Evolutionary conservation across 768 basidiomycete species (phyloP), one percentile per base, ranked within the genome.

Genomic region (Daedaleopsis nitida): DNA sequence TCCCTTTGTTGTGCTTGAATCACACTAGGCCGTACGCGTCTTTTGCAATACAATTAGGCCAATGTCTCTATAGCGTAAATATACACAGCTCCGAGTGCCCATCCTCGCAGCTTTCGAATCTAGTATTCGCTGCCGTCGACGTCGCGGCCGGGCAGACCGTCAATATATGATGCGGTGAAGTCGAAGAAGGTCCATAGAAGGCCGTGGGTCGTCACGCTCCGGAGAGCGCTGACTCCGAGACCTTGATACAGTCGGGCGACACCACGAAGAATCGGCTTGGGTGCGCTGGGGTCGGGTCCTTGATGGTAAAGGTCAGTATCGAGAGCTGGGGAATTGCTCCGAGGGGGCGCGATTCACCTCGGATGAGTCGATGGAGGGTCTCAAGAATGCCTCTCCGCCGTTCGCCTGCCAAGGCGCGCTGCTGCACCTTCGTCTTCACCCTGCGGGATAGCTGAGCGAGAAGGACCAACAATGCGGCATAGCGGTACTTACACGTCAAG

Each of bases 361-460:
- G 83, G 54, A 96, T 82, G 19, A 97, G 81, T 24, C 94, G 86
- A 64, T 78, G 77, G 38, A 95, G 76, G 13, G 95, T 96, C 71
- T 88, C 88, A 67, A 80, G 79, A 34, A 88, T 80, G 54, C 88
- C 83, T 57, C 92, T 86, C 63, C 87, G 86, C 54, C 78, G 80
- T 63, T 90, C 83, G 49, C 92, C 91, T 6, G 94, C 89, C 54
- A 98, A 78, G 24, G 93, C 87, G 55, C 96, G 86, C 74, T 96
- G 92, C 73, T 98, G 96, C n/a, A 96, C 81, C 76, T 96, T 96
- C 0, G 96, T 98, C 82, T 96, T 94, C 48, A 94, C 91, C 45
- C 91, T 92, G 65, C 12, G 52, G 19, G n/a, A 8, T 19, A 45
- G 11, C 21, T 24, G 23, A 21, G 19, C 21, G 23, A 14, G 23